phyloP scores from a whole-genome alignment of 345 rosid species.

The Conringia planisiliqua region DNA sequence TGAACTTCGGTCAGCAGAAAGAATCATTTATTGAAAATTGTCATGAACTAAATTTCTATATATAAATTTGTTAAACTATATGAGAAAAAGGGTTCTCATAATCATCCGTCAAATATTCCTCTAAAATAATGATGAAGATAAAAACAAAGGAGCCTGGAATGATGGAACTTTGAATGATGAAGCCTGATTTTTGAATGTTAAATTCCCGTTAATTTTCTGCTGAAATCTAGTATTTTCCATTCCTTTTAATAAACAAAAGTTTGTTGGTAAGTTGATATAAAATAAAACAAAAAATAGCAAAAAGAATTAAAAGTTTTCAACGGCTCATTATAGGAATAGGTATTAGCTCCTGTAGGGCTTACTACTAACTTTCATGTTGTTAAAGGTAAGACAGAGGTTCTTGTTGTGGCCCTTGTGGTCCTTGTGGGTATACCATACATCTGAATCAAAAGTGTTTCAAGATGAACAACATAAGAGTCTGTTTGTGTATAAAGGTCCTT shows the following conservation, averaged over 20 bases:
- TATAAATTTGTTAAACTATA: neutral
- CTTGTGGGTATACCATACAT: neutral
- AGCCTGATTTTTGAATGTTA: neutral
- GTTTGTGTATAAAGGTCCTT: neutral
- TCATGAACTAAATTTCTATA: neutral
- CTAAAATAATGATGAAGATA: neutral
- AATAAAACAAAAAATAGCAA: neutral
- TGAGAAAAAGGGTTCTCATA: neutral
- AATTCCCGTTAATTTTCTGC: neutral
- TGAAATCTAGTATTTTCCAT: neutral
- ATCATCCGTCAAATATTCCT: constrained; percentile 5
- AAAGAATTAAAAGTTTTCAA: neutral
- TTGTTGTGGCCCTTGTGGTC: no score
- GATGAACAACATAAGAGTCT: neutral
- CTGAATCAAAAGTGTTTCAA: no score
- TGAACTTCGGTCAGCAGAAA: neutral
- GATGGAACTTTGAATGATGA: constrained; percentile 12
- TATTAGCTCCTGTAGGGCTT: neutral
- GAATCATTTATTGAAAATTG: neutral
- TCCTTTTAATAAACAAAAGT: neutral
- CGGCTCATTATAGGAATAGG: neutral
- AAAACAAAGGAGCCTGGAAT: neutral
- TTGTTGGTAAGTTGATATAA: neutral
- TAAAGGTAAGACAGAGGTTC: neutral
- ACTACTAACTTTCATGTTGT: neutral